Evolutionary conservation across 2,329 filamentous ascomycete species (phyloP).

Genomic region (Fusarium kyushuense): DNA sequence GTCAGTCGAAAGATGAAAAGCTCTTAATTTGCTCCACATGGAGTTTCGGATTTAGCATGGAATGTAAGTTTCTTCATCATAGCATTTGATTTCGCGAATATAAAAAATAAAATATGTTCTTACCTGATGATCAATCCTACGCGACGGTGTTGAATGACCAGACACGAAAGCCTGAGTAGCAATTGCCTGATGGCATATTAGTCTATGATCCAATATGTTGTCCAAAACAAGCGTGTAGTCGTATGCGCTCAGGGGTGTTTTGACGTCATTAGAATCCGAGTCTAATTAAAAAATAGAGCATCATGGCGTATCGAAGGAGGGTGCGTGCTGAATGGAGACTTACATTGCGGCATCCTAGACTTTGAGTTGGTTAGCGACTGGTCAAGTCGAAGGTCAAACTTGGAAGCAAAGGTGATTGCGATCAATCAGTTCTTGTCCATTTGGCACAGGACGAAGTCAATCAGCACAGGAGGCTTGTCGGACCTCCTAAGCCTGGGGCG

Average conservation of each 20-base stretch:
- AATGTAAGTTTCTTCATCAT: conserved; percentile 78
- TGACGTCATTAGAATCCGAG: too few species aligned
- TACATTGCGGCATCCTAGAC: conserved; percentile 10
- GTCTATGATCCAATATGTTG: conserved; percentile 11
- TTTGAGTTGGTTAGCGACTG: conserved; percentile 43
- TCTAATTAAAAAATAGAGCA: conserved; percentile 21
- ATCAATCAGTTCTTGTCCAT: conserved; percentile 63
- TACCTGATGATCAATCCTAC: conserved; percentile 36
- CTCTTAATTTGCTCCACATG: conserved; percentile 76
- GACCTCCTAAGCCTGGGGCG: conserved; percentile 63
- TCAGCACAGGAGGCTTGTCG: conserved; percentile 62
- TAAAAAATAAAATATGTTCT: conserved; percentile 43
- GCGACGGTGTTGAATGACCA: not conserved
- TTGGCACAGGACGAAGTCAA: conserved; percentile 68
- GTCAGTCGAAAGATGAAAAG: conserved; percentile 92
- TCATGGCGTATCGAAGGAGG: conserved; percentile 49
- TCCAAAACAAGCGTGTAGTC: conserved; percentile 11
- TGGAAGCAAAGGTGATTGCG: conserved; percentile 26
- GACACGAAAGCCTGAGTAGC: conserved; percentile 1
- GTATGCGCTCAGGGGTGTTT: conserved; percentile 46
- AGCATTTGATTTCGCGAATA: conserved; percentile 44
- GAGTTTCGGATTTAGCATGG: conserved; percentile 80
- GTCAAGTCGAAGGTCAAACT: conserved; percentile 2
- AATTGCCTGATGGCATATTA: conserved; percentile 21
- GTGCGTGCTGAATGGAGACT: too few species aligned